These are phyloP conservation scores for Torrubiella hemipterigena DNA, from an alignment of 2,329 filamentous ascomycete genomes.

Conservation along the genomic window DNA sequence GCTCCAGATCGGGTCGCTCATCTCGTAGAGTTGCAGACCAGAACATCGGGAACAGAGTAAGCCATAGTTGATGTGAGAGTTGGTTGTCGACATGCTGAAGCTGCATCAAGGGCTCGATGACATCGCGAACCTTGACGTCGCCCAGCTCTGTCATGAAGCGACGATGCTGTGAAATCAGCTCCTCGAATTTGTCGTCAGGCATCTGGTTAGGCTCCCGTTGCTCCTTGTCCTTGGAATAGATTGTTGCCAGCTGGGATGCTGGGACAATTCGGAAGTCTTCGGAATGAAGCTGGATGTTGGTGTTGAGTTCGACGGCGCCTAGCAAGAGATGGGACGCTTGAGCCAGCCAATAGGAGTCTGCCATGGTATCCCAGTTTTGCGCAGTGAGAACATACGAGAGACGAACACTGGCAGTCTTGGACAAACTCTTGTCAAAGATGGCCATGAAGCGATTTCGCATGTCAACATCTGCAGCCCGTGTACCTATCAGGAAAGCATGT, in stretches of 20 bases:
- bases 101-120: slow-evolving; percentile 82
- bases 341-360: slow-evolving; percentile 91
- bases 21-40: slow-evolving; percentile 85
- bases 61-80: slow-evolving; percentile 82
- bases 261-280: slow-evolving; percentile 77
- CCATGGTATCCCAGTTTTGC: slow-evolving; percentile 94
- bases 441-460: slow-evolving; percentile 96
- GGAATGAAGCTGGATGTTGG: slow-evolving; percentile 61
- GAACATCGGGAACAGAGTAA: slow-evolving; percentile 79
- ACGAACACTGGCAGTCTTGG: slow-evolving; percentile 80
- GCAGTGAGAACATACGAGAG: slow-evolving; percentile 79
- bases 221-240: slow-evolving; percentile 70
- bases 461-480: slow-evolving; percentile 81
- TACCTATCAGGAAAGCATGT: slow-evolving; percentile 94
- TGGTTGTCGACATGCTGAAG: slow-evolving; percentile 80
- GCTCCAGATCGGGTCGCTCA: slow-evolving; percentile 80
- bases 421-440: slow-evolving; percentile 90
- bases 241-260: slow-evolving; percentile 59
- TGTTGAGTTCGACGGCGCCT: slow-evolving; percentile 78
- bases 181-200: slow-evolving; percentile 71
- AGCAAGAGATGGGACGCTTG: slow-evolving; percentile 91
- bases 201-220: slow-evolving; percentile 51
- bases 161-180: slow-evolving; percentile 63
- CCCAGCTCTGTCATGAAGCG: slow-evolving; percentile 76
- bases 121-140: slow-evolving; percentile 76